Evolutionary conservation across 2,329 filamentous ascomycete species (phyloP).

Genomic region (Ophiocordyceps unilateralis): DNA sequence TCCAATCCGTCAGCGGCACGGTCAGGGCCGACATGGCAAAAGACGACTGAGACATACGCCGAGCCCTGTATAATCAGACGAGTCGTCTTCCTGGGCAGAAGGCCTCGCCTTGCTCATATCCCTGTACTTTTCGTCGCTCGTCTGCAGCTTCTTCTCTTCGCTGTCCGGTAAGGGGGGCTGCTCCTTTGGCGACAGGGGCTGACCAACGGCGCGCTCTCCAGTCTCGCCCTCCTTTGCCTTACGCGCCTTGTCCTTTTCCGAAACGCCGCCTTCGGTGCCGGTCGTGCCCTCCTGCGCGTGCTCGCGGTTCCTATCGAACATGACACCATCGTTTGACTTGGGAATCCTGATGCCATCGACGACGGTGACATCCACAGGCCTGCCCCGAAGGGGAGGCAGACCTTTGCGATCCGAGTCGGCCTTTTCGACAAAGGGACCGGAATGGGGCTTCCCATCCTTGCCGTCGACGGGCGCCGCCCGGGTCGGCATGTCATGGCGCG

Average conservation of each 20-base stretch:
- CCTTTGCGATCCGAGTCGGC: constrained; percentile 18
- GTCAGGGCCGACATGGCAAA: constrained; percentile 1
- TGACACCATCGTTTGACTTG: constrained; percentile 61
- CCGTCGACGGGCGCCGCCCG: constrained; percentile 85
- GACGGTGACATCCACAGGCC: constrained; percentile 32
- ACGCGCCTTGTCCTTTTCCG: constrained; percentile 65
- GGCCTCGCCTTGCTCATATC: too few relatives aligned
- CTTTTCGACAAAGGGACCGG: constrained; percentile 59
- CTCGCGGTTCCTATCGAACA: constrained; percentile 70
- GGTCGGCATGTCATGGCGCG: constrained; percentile 22
- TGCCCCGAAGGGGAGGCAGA: constrained; percentile 28
- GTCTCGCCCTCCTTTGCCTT: constrained; percentile 50
- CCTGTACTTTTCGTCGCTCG: constrained; percentile 22
- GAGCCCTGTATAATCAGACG: constrained; percentile 18
- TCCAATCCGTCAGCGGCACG: constrained; percentile 1
- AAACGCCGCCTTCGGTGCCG: constrained; percentile 78
- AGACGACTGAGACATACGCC: constrained; percentile 12
- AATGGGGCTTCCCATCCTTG: constrained; percentile 82
- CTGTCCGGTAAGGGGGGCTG: constrained; percentile 66
- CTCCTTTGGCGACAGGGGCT: constrained; percentile 71
- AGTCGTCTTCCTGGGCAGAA: constrained; percentile 23
- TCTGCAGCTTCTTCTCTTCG: constrained; percentile 52
- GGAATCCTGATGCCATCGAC: constrained; percentile 45
- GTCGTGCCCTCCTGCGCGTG: constrained; percentile 71
- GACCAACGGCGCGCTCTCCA: constrained; percentile 51